Evolutionary conservation across 2,329 filamentous ascomycete species (phyloP), one percentile per base, ranked within the genome.

Genomic region (Phyllosticta capitalensis): DNA sequence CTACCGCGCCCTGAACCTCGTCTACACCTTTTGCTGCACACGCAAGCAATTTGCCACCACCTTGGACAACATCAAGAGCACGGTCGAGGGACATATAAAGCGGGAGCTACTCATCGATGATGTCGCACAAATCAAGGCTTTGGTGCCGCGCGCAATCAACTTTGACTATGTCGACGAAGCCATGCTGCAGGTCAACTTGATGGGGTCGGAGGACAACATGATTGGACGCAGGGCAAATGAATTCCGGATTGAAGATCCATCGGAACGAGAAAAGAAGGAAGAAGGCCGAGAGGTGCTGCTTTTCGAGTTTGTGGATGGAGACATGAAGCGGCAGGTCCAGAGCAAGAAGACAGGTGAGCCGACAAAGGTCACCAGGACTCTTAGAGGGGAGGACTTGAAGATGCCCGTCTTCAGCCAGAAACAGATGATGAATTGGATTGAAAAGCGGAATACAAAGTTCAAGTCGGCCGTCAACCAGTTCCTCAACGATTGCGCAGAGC

Each of bases 351-450:
- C 87, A 0, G 89, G 88, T 1, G 85, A 92, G 70, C 81, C 86
- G 0, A 84, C 81, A 0, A 87, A 85, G 58, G 81, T 87, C 0
- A 84, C 79, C 12, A 81, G 84, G 60, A 89, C 83, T 67, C 77
- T 91, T 63, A 81, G 84, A 61, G 83, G 92, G 20, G 91, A 96
- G 67, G 84, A 90, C 62, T 70, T 97, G 65, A 95, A 89, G 72
- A 90, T 96, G 85, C 94, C 92, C 0, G 89, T 95, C 9, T 96
- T 85, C 75, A 90, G 90, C 63, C 92, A 96, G 73, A 92, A 92
- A 72, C 90, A 96, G 74, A 90, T 97, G 88, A 85, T 88, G 69
- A 82, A 80, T 56, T 72, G 96, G 65, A 96, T 99, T 65, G 90
- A 92, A 73, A 94, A 92, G 75, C 81, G 94, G 54, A 96, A 96